Evolutionary conservation across 768 basidiomycete species (phyloP), one percentile per base, ranked within the genome.

Genomic region (Boletus sensibilis): DNA sequence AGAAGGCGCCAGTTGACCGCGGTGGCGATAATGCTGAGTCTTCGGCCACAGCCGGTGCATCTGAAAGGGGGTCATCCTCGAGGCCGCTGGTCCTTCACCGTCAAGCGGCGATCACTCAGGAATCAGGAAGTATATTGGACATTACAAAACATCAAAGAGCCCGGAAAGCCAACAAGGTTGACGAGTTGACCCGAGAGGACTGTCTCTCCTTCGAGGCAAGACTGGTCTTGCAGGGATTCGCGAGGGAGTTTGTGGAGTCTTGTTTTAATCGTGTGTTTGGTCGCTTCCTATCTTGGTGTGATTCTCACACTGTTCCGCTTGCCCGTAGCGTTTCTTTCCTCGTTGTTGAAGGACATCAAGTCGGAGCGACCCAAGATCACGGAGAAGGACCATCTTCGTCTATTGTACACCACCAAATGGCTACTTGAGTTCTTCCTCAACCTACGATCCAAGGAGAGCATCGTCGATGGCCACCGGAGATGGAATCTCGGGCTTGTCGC

Each of bases 381-480:
- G n/a, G 94, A 97, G 67, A 92, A 94, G 64, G 97, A 98, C 69
- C 88, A 95, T 66, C 82, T 95, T 53, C 87, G 97, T 8, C 78
- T 97, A 25, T 79, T 98, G 40, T 92, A 84, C 69, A 81, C 97
- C 40, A 83, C 88, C 5, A 89, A 92, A 55, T 98, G 96, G 89
- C 88, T 96, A 66, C 82, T 97, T 37, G 88, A 94, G 58, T 96
- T 92, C 76, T 95, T 98, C 73, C 80, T 95, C 12, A 67, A 73
- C 46, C 63, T 77, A 11, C 74, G 80, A 29, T 62, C 72, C 25
- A 72, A 72, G 35, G 78, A 78, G 51, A 74, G 72, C 13, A 61
- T 70, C 25, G 59, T 31, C 29, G 60, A 64, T 60, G 62, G 39
- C 43, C 23, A 67, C 14, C 68, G 65, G 53, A 76, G 71, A 50